Evolutionary conservation across 805 yeast species (phyloP).

Genomic region (Barnettozyma wickerhamii): DNA sequence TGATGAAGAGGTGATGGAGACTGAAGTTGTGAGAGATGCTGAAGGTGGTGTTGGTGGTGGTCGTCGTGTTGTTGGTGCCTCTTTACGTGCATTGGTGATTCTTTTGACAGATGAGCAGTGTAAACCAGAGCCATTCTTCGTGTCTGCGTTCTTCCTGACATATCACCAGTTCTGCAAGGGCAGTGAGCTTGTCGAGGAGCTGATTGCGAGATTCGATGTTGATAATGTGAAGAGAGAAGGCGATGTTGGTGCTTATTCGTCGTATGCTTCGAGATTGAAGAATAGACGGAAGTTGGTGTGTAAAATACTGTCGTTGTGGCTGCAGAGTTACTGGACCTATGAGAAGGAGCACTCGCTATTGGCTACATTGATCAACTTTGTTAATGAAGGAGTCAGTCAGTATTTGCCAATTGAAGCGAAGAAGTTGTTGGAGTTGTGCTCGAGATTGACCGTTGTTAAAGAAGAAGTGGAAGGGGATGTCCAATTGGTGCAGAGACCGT

Average conservation of each 20-base stretch:
- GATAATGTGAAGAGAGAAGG: conserved; percentile 34
- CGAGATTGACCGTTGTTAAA: conserved; percentile 54
- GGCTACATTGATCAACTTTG: conserved; percentile 70
- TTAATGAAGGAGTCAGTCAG: conserved; percentile 68
- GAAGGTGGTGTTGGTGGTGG: conserved; percentile 57
- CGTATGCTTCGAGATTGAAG: conserved; percentile 35
- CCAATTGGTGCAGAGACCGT: conserved; percentile 53
- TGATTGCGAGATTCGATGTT: conserved; percentile 62
- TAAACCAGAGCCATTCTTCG: conserved; percentile 63
- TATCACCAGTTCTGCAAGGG: conserved; percentile 70
- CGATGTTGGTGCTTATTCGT: conserved; percentile 34
- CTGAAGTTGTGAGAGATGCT: conserved; percentile 48
- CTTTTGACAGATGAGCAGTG: conserved; percentile 60
- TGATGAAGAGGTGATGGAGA: conserved; percentile 22
- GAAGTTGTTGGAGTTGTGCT: conserved; percentile 55
- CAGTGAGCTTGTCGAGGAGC: conserved; percentile 60
- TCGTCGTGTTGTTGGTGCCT: conserved; percentile 70
- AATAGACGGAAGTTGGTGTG: conserved; percentile 65
- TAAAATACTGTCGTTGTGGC: conserved; percentile 73
- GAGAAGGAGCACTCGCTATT: conserved; percentile 54
- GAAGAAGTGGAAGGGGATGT: no score
- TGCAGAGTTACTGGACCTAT: conserved; percentile 85
- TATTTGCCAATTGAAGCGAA: conserved; percentile 63
- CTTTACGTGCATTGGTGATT: conserved; percentile 63
- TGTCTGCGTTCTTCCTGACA: conserved; percentile 71